A percentile compares a stretch with the other conserved stretches of the same genome.
phyloP scores from a whole-genome alignment of 2,329 filamentous ascomycete species.

The Xylaria arbuscula region DNA sequence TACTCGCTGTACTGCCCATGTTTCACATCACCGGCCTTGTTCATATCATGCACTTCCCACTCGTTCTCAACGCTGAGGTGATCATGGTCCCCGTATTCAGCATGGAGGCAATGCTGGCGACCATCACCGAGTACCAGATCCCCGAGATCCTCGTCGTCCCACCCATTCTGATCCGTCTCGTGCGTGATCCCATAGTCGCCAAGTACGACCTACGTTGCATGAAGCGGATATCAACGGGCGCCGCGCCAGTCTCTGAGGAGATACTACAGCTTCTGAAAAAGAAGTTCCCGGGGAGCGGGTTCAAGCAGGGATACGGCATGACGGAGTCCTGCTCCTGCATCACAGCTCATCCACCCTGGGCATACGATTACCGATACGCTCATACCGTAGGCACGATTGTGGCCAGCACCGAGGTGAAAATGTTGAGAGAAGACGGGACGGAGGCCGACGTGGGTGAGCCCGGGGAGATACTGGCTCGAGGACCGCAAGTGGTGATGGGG shows the following conservation, averaged over 20 bases:
- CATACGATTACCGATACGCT: slow-evolving; percentile 68
- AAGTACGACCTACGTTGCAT: slow-evolving; percentile 68
- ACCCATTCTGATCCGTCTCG: slow-evolving; percentile 69
- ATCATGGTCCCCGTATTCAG: background rate
- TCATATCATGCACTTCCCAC: background rate
- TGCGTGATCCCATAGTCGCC: slow-evolving; percentile 64
- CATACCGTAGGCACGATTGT: slow-evolving; percentile 67
- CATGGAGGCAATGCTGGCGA: background rate
- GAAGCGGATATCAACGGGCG: slow-evolving; percentile 67
- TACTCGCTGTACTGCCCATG: background rate
- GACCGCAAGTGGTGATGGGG: slow-evolving; percentile 62
- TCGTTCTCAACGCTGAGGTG: background rate
- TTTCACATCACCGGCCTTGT: background rate
- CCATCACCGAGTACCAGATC: slow-evolving; percentile 60
- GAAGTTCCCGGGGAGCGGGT: slow-evolving; percentile 68
- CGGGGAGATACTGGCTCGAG: slow-evolving; percentile 60
- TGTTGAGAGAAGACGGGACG: slow-evolving; percentile 63
- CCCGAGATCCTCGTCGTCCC: slow-evolving; percentile 68
- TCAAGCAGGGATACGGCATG: slow-evolving; percentile 76
- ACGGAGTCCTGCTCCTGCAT: slow-evolving; percentile 73
- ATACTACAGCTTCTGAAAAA: slow-evolving; percentile 66
- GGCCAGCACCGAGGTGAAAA: slow-evolving; percentile 68
- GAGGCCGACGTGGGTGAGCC: slow-evolving; percentile 64
- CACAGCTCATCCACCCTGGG: slow-evolving; percentile 67
- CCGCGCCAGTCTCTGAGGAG: slow-evolving; percentile 67